A percentile compares a stretch with the other conserved stretches of the same genome.
phyloP scores from a whole-genome alignment of 495 filamentous ascomycete genomes.

The Tuber aestivum region DNA sequence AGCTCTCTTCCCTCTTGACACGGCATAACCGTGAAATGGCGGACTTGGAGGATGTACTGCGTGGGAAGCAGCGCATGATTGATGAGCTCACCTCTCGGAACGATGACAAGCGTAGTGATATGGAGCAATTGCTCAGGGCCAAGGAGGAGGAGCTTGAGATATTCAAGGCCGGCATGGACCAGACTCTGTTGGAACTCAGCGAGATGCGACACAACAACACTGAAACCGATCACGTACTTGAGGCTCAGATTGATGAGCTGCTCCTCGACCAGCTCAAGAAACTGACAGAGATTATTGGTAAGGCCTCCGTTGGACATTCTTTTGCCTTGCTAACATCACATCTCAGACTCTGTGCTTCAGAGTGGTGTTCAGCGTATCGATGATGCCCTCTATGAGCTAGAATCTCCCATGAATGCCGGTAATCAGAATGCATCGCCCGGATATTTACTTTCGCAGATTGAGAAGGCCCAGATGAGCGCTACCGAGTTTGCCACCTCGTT shows the following conservation, averaged over 20 bases:
- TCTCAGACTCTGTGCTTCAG: conserved; percentile 77
- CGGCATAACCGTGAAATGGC: conserved; percentile 97
- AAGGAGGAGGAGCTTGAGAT: conserved; percentile 97
- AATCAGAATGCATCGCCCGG: conserved; percentile 97
- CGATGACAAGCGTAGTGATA: conserved; percentile 74
- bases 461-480: conserved; percentile 89
- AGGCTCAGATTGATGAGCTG: conserved; percentile 83
- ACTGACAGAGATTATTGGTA: conserved; percentile 84
- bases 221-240: conserved; percentile 72
- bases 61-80: conserved; percentile 78
- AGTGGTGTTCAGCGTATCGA: conserved; percentile 91
- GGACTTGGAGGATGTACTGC: conserved; percentile 85
- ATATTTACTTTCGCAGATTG: conserved; percentile 91
- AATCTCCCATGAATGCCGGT: conserved; percentile 95
- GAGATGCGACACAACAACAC: conserved; percentile 58
- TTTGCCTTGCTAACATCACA: background rate
- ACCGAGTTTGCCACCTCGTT: conserved; percentile 96
- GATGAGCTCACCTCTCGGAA: conserved; percentile 75
- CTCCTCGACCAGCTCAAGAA: conserved; percentile 78
- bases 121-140: conserved; percentile 73
- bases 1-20: conserved; percentile 85
- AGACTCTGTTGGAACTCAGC: conserved; percentile 83
- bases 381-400: conserved; percentile 92
- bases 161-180: conserved; percentile 94
- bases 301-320: background rate